Conservation (phyloP, 2,329 filamentous ascomycete species). For the Endothia cerciana region DNA sequence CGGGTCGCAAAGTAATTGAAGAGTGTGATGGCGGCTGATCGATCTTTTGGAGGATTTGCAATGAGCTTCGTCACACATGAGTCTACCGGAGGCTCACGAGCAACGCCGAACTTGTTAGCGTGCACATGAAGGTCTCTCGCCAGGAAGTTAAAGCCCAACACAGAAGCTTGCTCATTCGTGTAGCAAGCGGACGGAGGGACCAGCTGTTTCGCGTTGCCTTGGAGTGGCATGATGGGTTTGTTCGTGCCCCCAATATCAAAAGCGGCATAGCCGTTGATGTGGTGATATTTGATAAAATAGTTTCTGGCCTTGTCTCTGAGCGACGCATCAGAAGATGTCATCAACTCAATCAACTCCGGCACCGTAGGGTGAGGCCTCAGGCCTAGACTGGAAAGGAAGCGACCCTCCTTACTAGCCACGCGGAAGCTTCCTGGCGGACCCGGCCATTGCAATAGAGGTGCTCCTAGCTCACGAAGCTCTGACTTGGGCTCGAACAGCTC, state of each 20-base stretch:
- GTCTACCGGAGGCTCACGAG: constrained; percentile 76
- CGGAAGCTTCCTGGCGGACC: constrained; percentile 66
- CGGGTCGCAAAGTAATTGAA: constrained; percentile 86
- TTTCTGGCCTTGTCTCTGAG: constrained; percentile 72
- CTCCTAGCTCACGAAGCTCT: constrained; percentile 66
- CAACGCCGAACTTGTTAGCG: constrained; percentile 83
- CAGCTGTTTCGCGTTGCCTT: constrained; percentile 66
- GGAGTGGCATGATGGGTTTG: constrained; percentile 72
- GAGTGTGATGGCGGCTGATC: constrained; percentile 67
- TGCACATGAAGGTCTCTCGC: constrained; percentile 76
- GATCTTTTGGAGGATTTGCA: constrained; percentile 69
- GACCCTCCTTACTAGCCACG: constrained; percentile 69
- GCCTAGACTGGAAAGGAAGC: constrained; percentile 74
- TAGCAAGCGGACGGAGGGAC: constrained; percentile 79
- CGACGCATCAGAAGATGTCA: constrained; percentile 63
- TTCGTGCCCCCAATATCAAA: constrained; percentile 61
- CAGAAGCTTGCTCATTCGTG: constrained; percentile 73
- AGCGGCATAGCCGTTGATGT: constrained; percentile 72
- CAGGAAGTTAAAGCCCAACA: constrained; percentile 82
- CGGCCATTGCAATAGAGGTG: constrained; percentile 85
- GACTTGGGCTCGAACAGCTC: constrained; percentile 83
- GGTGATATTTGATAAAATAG: constrained; percentile 83
- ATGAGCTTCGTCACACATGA: constrained; percentile 77
- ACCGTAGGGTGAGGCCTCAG: constrained; percentile 73
- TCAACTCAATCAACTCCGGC: constrained; percentile 76